Evolutionary conservation across 2,329 filamentous ascomycete species (phyloP), one percentile per base, ranked within the genome.

Genomic region (Phialophora macrospora): DNA sequence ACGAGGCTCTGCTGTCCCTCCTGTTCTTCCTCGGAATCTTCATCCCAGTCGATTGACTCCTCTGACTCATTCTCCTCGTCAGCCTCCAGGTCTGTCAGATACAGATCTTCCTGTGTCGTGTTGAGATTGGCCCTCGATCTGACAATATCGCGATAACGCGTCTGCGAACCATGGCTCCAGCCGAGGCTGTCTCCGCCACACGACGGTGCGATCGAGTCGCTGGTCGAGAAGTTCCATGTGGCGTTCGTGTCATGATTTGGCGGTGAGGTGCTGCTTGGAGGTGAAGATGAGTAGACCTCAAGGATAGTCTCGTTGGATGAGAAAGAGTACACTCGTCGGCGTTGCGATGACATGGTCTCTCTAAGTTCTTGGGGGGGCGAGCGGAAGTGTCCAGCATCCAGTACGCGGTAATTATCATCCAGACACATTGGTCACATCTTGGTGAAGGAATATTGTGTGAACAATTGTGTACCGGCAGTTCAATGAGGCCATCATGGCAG

Each of bases 221-320:
- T 26, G 48, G 48, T 17, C 48, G 20, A 28, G 0, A 17, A 26
- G 14, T 26, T 2, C 20, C 48, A 51, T 26, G 22, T 28, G 9
- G 24, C 1, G 4, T n/a, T 26, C 48, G 48, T 8, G 20, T 51
- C 20, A 14, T 17, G 8, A 4, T 22, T 8, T 9, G 20, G 9
- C 48, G 14, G 20, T 51, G 17, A 22, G n/a, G 48, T 51, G 48
- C 48, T 51, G 48, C 9, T 34, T 8, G 41, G 11, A 28, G 54
- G 61, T 22, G 55, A 52, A 26, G 54, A 63, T 28, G 55, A 48
- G 41, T 30, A 58, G 11, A 41, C 44, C 49, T 63, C 61, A 8
- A 63, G 61, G 7, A 63, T 54, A 17, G 61, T 58, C 44, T 63
- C 55, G 12, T 52, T 61, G 17, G 58, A 61, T 11, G 54, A 51